These are phyloP conservation scores for Penicillium coffeae DNA, from an alignment of 495 filamentous ascomycete genomes.

Conservation along the genomic window DNA sequence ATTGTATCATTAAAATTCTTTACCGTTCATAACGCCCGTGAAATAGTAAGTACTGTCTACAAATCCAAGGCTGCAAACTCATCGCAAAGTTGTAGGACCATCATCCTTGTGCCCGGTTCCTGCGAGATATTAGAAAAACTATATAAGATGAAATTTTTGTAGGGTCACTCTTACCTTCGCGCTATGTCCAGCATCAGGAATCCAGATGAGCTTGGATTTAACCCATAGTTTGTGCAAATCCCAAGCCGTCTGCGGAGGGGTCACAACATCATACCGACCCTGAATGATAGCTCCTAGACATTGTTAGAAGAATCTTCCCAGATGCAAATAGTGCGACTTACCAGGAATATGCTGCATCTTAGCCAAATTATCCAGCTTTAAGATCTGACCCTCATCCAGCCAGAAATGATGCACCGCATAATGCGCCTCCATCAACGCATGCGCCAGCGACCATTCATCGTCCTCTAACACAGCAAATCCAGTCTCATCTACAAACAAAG, in stretches of 20 bases:
- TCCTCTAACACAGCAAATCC: conserved; percentile 24
- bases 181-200: conserved; percentile 33
- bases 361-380: conserved; percentile 26
- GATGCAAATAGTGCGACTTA: conserved; percentile 2
- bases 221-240: conserved; percentile 36
- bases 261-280: conserved; percentile 43
- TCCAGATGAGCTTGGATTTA: conserved; percentile 31
- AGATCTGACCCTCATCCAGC: conserved; percentile 34
- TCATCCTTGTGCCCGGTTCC: conserved; percentile 16
- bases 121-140: not conserved
- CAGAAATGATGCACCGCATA: conserved; percentile 37
- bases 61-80: conserved; percentile 10
- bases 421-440: conserved; percentile 37
- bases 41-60: too few relatives aligned
- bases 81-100: conserved; percentile 17
- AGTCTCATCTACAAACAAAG: conserved; percentile 18
- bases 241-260: conserved; percentile 38
- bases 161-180: conserved; percentile 10
- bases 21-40: too few relatives aligned
- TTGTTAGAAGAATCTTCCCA: not conserved
- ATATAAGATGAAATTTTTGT: not conserved
- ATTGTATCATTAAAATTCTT: too few relatives aligned
- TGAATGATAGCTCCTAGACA: conserved; percentile 32
- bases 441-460: conserved; percentile 31
- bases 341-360: conserved; percentile 41